Percentiles rank a stretch among this genome's conserved stretches.
Evolutionary conservation across 768 basidiomycete genomes (phyloP).

Genomic region (Naematelia encephala): DNA sequence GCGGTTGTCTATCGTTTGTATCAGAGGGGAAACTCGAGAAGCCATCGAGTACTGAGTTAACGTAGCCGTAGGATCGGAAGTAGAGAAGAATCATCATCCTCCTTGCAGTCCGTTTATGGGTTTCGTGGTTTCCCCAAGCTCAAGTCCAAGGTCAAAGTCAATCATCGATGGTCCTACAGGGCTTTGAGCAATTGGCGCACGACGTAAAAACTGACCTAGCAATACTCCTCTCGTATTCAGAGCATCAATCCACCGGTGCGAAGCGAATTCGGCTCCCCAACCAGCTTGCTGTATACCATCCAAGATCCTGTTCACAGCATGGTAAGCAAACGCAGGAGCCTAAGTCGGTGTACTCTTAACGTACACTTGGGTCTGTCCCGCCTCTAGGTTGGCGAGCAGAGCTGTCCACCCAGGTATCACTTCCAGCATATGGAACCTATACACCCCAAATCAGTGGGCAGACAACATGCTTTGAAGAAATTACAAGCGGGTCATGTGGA

Average conservation of each 20-base stretch:
- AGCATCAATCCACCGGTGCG: conserved; percentile 5
- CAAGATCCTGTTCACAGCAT: conserved; percentile 1
- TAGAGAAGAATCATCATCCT: too few species aligned
- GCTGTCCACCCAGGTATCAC: conserved; percentile 2
- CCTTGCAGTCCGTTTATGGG: too few species aligned
- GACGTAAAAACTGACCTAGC: not conserved
- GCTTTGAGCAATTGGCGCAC: not conserved
- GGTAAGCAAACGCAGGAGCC: not conserved
- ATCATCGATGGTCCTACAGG: not conserved
- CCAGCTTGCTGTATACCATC: conserved; percentile 9
- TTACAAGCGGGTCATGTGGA: conserved; percentile 3
- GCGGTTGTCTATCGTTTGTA: too few species aligned
- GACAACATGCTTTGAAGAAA: not conserved
- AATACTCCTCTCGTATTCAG: not conserved
- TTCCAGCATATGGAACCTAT: conserved; percentile 6
- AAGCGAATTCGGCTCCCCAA: conserved; percentile 6
- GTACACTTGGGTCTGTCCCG: not conserved
- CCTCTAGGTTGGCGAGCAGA: not conserved
- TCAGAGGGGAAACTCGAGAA: too few species aligned
- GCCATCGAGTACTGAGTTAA: too few species aligned
- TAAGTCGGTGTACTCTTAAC: not conserved
- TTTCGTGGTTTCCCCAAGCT: too few species aligned
- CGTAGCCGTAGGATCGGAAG: too few species aligned
- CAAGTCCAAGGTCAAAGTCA: too few species aligned
- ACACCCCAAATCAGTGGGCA: not conserved